Conservation (phyloP, 495 filamentous ascomycete species). For the Penicillium daleae region DNA sequence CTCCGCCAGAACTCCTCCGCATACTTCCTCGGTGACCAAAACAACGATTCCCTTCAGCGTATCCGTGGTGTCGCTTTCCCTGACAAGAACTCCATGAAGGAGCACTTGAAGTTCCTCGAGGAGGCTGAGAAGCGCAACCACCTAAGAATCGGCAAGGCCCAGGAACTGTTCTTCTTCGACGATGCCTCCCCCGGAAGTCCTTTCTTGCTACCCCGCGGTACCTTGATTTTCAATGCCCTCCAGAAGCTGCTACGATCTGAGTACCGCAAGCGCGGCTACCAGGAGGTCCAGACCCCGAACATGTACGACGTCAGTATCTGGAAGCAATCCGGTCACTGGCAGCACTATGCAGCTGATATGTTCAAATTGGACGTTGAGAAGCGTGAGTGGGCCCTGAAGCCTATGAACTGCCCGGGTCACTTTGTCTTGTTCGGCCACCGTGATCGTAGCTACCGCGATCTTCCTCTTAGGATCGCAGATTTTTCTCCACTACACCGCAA, state of each 20-base stretch:
- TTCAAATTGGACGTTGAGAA: conserved; percentile 92
- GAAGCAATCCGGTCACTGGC: conserved; percentile 94
- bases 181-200: conserved; percentile 88
- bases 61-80: conserved; percentile 97
- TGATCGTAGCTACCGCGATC: conserved; percentile 81
- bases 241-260: conserved; percentile 77
- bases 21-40: conserved; percentile 92
- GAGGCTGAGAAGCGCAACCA: conserved; percentile 97
- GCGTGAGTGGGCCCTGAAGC: conserved; percentile 79
- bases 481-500: conserved; percentile 96
- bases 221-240: conserved; percentile 87
- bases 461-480: conserved; percentile 89
- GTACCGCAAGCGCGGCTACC: conserved; percentile 92
- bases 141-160: conserved; percentile 84
- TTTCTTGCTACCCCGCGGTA: conserved; percentile 92
- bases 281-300: conserved; percentile 94
- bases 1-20: conserved; percentile 79
- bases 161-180: conserved; percentile 97
- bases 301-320: conserved; percentile 91
- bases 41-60: conserved; percentile 91
- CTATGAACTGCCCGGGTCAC: conserved; percentile 98
- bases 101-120: conserved; percentile 90
- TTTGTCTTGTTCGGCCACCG: conserved; percentile 76
- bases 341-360: conserved; percentile 96
- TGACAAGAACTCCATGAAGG: conserved; percentile 89